These are phyloP conservation scores for Gastrodia elata DNA, from an alignment of 106 monocot genomes.

Conservation along the genomic window DNA sequence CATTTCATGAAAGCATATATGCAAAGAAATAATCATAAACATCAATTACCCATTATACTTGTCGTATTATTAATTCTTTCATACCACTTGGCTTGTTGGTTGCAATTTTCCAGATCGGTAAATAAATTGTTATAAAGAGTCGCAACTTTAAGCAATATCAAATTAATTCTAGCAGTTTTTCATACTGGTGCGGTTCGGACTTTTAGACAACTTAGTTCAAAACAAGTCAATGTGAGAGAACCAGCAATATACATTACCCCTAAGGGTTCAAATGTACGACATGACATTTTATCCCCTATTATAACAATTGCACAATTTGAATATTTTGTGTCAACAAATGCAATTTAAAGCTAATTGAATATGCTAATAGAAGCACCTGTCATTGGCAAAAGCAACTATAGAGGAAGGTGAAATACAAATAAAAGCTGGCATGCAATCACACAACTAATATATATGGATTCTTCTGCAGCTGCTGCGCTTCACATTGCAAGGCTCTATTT, in stretches of 20 bases:
- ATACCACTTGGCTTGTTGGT: too few relatives aligned
- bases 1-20: not conserved
- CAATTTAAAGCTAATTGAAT: not conserved
- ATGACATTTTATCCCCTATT: not conserved
- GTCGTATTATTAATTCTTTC: not conserved
- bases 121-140: too few relatives aligned
- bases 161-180: not conserved
- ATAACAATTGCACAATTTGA: not conserved
- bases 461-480: not conserved
- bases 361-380: not conserved
- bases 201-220: not conserved
- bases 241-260: not conserved
- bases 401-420: not conserved
- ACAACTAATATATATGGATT: not conserved
- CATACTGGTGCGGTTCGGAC: not conserved
- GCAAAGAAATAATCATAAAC: not conserved
- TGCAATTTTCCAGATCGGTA: too few relatives aligned
- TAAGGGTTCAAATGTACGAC: not conserved
- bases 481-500: not conserved
- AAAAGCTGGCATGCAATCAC: not conserved
- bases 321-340: not conserved
- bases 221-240: not conserved
- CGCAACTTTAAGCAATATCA: not conserved
- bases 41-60: not conserved
- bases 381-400: not conserved